These are phyloP conservation scores for Eucommia ulmoides DNA, from an alignment of 257 asterid species.

Conservation along the genomic window DNA sequence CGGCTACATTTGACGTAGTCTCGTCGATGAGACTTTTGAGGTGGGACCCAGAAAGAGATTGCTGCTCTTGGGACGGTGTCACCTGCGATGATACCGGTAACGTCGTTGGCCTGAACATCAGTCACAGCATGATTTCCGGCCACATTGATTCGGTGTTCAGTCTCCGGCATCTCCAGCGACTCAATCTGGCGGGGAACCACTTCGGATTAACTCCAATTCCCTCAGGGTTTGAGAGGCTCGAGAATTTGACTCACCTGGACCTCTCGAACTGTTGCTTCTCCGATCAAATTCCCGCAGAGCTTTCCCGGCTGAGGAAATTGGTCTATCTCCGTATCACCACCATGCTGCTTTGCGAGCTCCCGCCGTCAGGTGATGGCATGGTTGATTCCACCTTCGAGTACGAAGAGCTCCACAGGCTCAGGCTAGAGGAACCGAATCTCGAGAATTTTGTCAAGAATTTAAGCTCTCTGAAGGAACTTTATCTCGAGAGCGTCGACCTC, in stretches of 20 bases:
- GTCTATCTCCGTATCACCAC: not conserved
- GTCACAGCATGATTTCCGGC: not conserved
- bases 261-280: not conserved
- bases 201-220: not conserved
- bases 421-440: conserved; percentile 1
- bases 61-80: not conserved
- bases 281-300: not conserved
- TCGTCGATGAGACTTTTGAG: not conserved
- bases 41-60: not conserved
- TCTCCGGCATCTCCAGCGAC: not conserved
- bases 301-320: not conserved
- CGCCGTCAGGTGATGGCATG: not conserved
- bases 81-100: not conserved
- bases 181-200: not conserved
- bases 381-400: not conserved
- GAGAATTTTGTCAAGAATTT: not conserved
- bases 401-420: not conserved
- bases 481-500: not conserved
- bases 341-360: not conserved
- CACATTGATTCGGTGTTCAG: not conserved
- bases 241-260: not conserved
- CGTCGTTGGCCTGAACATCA: not conserved
- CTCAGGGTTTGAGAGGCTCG: not conserved
- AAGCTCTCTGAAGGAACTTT: not conserved
- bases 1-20: not conserved